Base-by-base conservation (phyloP, 495 filamentous ascomycete species). In the Trypethelium eluteriae region DNA sequence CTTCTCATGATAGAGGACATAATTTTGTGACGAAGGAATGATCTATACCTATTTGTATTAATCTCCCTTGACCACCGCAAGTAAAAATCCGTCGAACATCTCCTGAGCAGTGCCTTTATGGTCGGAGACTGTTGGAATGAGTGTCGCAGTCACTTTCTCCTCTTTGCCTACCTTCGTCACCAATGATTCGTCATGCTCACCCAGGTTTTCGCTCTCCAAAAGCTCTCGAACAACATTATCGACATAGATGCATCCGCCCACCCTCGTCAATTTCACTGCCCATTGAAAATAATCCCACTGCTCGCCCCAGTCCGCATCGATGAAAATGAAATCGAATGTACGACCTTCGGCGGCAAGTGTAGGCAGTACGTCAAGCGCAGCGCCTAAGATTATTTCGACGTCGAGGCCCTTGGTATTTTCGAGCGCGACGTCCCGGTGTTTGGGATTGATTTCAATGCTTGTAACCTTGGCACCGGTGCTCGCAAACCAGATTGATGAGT, bases 401-500 rank as follows among this genome's bases (percentile, higher is more conserved):
- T 70, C 71, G 2, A 76, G 62, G 56, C 70, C 70, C 6, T 70
- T 68, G 11, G 79, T 70, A 59, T 84, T 84, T 59, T 79, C 70
- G 2, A 76, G 67, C 2, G 82, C 81, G 9, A 83, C 77, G 3
- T 76, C 72, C 0, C 72, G 73, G 57, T 79, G 74, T 32, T 77
- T 71, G 0, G 75, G 64, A 66, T 80, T 65, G 61, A 76, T 71
- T 65, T 84, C 83, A 46, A 85, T 73, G 49, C 73, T 81, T 1
- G 81, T 83, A 1, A 84, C 74, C 47, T 76, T 73, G 34, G 72
- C 74, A 38, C 70, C 77, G n/a, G 70, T 72, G 38, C 68, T 67
- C 32, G 81, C 80, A 47, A 84, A 76, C 76, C 81, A 83, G 71
- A 85, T 84, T 41, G 76, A 74, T 3, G 77, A 79, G 73, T 82